Percentiles rank a stretch among this genome's conserved stretches.
These are phyloP conservation scores for Claviceps paspali DNA, from an alignment of 2,329 filamentous ascomycete genomes.

Conservation along the genomic window DNA sequence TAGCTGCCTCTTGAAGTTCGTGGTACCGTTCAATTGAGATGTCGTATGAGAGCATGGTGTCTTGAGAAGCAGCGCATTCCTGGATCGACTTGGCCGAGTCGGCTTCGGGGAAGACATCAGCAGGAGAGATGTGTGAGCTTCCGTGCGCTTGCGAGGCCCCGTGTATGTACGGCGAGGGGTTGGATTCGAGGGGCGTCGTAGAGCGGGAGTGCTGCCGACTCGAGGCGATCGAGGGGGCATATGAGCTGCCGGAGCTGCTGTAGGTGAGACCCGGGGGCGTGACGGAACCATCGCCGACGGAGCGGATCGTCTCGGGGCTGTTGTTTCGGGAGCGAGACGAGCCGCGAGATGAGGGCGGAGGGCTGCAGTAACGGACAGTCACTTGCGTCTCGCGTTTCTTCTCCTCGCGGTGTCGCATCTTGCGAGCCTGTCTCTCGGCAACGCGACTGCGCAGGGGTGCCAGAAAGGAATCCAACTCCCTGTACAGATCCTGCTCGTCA, in stretches of 20 bases:
- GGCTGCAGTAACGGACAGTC: conserved; percentile 27
- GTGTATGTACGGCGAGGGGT: conserved; percentile 28
- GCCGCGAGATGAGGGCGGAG: conserved; percentile 30
- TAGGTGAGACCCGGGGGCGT: conserved; percentile 34
- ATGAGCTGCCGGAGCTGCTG: conserved; percentile 34
- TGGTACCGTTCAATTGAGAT: conserved; percentile 37
- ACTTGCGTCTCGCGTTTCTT: conserved; percentile 25
- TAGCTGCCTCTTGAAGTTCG: conserved; percentile 29
- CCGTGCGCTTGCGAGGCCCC: conserved; percentile 15
- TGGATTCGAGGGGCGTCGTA: conserved; percentile 35
- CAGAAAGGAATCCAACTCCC: conserved; percentile 76
- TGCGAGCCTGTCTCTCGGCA: conserved; percentile 33
- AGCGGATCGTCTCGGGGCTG: conserved; percentile 25
- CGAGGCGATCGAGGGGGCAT: conserved; percentile 31
- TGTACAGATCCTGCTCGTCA: conserved; percentile 69
- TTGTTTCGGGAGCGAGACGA: conserved; percentile 26
- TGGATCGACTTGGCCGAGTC: conserved; percentile 21
- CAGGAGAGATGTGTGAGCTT: conserved; percentile 34
- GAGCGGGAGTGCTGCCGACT: conserved; percentile 33
- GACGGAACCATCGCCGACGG: conserved; percentile 18
- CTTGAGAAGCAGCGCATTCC: conserved; percentile 10
- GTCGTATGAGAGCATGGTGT: conserved; percentile 36
- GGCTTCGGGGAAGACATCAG: conserved; percentile 28
- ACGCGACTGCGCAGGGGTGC: conserved; percentile 59
- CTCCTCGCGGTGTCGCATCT: conserved; percentile 33